Percentiles rank a stretch among this genome's conserved stretches.
Conservation (phyloP, 805 yeast species). For the Komagataella populi region DNA sequence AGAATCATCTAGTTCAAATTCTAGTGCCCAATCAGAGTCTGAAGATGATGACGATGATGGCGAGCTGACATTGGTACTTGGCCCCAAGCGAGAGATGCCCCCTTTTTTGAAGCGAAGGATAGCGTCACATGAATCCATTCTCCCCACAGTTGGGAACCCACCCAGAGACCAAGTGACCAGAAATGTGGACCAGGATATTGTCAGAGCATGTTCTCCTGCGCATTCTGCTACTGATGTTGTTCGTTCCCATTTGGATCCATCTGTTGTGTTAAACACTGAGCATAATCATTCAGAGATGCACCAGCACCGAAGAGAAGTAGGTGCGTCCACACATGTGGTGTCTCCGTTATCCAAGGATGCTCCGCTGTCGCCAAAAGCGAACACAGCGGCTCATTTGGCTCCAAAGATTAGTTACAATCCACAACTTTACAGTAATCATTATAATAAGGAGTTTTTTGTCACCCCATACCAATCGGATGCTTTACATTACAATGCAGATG, state of each 20-base stretch:
- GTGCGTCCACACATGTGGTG: constrained; percentile 9
- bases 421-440: constrained; percentile 28
- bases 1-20: background rate
- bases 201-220: background rate
- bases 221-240: background rate
- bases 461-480: constrained; percentile 25
- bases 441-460: constrained; percentile 24
- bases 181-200: background rate
- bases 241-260: background rate
- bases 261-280: background rate
- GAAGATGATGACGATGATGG: constrained; percentile 27
- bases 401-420: constrained; percentile 3
- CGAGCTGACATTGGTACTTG: constrained; percentile 29
- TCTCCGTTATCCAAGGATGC: constrained; percentile 22
- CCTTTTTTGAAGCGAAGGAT: constrained; percentile 24
- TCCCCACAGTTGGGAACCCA: constrained; percentile 10
- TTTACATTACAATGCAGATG: constrained; percentile 21
- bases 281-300: background rate
- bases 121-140: constrained; percentile 27
- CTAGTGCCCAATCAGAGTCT: background rate
- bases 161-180: background rate
- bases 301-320: background rate
- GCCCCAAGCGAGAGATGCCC: constrained; percentile 20
- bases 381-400: constrained; percentile 1
- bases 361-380: constrained; percentile 18